phyloP scores from a whole-genome alignment of 176 grass and related monocot species.

The Phragmites australis region DNA sequence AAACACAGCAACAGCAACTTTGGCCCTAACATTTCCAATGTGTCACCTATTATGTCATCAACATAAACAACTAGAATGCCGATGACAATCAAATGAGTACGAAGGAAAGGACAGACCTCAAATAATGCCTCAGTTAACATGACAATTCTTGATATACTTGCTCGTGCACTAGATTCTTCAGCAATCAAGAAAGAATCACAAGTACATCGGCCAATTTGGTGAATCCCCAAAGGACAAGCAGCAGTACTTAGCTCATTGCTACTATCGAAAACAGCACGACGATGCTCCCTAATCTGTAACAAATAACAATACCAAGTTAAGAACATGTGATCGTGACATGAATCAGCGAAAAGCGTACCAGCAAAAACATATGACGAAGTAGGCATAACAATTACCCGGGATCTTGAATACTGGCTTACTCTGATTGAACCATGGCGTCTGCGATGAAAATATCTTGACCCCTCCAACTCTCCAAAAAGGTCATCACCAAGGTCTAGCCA shows the following conservation, averaged over 20 bases:
- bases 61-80: conserved; percentile 22
- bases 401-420: conserved; percentile 91
- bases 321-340: conserved; percentile 27
- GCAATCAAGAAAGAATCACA: conserved; percentile 77
- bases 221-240: conserved; percentile 79
- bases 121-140: conserved; percentile 97
- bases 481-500: conserved; percentile 79
- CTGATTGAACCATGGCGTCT: conserved; percentile 71
- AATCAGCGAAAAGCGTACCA: conserved; percentile 20
- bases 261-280: conserved; percentile 62
- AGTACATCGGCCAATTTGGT: conserved; percentile 80
- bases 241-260: conserved; percentile 51
- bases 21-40: not conserved
- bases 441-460: conserved; percentile 59
- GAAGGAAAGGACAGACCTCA: conserved; percentile 64
- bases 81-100: conserved; percentile 25
- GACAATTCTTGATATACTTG: conserved; percentile 94
- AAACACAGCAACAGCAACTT: not conserved
- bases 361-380: not conserved
- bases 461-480: conserved; percentile 65
- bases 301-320: conserved; percentile 26
- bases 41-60: not conserved
- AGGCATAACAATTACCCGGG: conserved; percentile 60
- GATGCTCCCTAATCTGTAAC: conserved; percentile 73
- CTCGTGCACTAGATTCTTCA: conserved; percentile 73